Evolutionary conservation across 352 stramenopile species (phyloP), one percentile per base, ranked within the genome.

Genomic region (Pythium insidiosum): DNA sequence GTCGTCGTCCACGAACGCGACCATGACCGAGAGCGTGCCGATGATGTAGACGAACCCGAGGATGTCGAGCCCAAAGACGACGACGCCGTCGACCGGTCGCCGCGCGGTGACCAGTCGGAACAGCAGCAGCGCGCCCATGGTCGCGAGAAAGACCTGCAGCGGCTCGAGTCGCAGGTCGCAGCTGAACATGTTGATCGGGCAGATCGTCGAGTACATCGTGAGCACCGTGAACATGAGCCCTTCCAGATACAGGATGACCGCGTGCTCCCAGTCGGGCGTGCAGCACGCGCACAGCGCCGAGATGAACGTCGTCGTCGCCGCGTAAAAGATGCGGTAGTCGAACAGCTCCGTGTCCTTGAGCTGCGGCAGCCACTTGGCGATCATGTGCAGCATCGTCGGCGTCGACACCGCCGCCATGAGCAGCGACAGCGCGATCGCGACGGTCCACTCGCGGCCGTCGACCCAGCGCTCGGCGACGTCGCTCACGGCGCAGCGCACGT

Each of bases 11-110:
- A 86, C 70, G 36, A 84, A 74, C 1, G 65, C 62, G 13, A 86
- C 62, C 4, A 86, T 43, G 3, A 76, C 45, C 3, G 62, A 76
- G 18, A 86, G 49, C 34, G 52, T 73, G 23, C 70, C 67, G 6
- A 74, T 64, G 23, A 86, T 78, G 58, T 86, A 86, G 33, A 80
- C 19, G 19, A 86, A 62, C 5, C 73, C 73, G 7, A 86, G 25
- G 5, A 55, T 39, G 35, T 86, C 73, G 25, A 86, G 47, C 26
- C 68, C 57, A 23, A 82, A 68, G 4, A 61, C 62, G 2, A 86
- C 23, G 15, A 84, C 59, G 0, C 58, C 57, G 24, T 73, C 55
- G 18, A 45, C 35, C 6, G 58, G 54, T n/a, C 43, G 50, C 10
- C 45, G 52, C 38, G 37, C 56, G 18, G 63, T 68, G 31, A 60